Base-by-base conservation (phyloP, 106 monocot species). In the Hemerocallis citrina region DNA sequence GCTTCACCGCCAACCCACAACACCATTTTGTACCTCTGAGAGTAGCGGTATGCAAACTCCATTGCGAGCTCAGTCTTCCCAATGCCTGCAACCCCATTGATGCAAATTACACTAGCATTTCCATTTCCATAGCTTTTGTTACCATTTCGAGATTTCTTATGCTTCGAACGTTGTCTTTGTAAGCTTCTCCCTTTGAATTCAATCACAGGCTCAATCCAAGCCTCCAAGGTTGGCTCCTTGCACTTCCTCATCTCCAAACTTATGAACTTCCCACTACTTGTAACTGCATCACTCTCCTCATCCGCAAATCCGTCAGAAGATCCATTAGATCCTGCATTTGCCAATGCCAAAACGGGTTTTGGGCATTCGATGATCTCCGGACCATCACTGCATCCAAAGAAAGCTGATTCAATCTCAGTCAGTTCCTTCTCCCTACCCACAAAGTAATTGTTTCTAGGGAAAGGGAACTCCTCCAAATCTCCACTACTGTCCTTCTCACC, bases 1-100 rank as follows among this genome's bases (percentile, higher is more conserved):
- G 85, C 79, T 48, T 89, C 93, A 24, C 93, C 93, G 10, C 85
- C 89, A n/a, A 89, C 71, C 93, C 93, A 94, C 51, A 94, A 49
- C 0, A 94, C 89, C 74, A 73, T 73, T 65, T 89, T 94, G 85
- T 94, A 94, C 47, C 93, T 74, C 66, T 94, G 89, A 20, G 77
- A 72, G 52, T 85, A 89, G 46, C 82, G 63, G 66, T 89, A 75
- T 8, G 93, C 89, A 68, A 85, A 94, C 47, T 94, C 93, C 56
- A 85, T 34, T 40, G 80, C 93, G 0, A 94, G 77, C 52, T 94
- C 93, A 1, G 93, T 82, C 69, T 94, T 94, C 16, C 93, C 93
- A 4, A 80, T 77, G 1, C 93, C 93, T 24, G 82, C 70, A 35
- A 34, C 12, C 1, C 93, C 93, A 50, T 64, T 85, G 37, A 94